Percentiles rank a stretch among this genome's conserved stretches.
Evolutionary conservation across 2,329 filamentous ascomycete species (phyloP).

Genomic region (Fusarium sambucinum): DNA sequence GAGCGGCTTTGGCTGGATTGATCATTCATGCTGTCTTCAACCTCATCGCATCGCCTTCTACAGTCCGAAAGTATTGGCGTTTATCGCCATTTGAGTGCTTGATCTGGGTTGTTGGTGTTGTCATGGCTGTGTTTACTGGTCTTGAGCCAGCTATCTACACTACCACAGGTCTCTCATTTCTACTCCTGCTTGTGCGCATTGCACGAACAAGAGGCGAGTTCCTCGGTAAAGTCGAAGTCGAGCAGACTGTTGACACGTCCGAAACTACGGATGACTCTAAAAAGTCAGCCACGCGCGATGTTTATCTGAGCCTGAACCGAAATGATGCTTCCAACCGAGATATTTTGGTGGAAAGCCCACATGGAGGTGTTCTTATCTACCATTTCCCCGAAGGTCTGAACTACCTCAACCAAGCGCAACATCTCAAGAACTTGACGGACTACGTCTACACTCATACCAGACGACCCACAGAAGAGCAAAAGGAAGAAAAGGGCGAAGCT

Average conservation of each 20-base stretch:
- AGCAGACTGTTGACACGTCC: conserved; percentile 1
- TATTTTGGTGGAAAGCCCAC: conserved; percentile 57
- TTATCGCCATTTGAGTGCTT: conserved; percentile 79
- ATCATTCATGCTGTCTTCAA: conserved; percentile 89
- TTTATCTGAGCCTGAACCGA: conserved; percentile 58
- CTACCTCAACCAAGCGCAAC: conserved; percentile 64
- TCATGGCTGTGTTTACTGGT: conserved; percentile 64
- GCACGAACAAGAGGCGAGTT: conserved; percentile 62
- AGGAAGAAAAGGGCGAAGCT: conserved; percentile 56
- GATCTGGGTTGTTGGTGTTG: conserved; percentile 80
- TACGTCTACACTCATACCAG: conserved; percentile 50
- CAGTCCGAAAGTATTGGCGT: conserved; percentile 82
- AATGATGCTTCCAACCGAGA: conserved; percentile 60
- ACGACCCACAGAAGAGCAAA: conserved; percentile 55
- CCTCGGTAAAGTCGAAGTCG: conserved; percentile 55
- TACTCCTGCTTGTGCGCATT: conserved; percentile 59
- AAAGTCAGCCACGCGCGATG: conserved; percentile 43
- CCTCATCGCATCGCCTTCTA: conserved; percentile 78
- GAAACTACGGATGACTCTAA: neutral
- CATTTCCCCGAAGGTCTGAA: conserved; percentile 65
- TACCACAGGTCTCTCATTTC: conserved; percentile 59
- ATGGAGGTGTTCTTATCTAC: conserved; percentile 65
- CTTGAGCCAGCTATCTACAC: conserved; percentile 65
- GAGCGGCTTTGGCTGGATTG: conserved; percentile 75
- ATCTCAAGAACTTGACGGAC: conserved; percentile 56